These are phyloP conservation scores for Ceratocystis colombiana DNA, from an alignment of 2,329 filamentous ascomycete species.

Conservation along the genomic window DNA sequence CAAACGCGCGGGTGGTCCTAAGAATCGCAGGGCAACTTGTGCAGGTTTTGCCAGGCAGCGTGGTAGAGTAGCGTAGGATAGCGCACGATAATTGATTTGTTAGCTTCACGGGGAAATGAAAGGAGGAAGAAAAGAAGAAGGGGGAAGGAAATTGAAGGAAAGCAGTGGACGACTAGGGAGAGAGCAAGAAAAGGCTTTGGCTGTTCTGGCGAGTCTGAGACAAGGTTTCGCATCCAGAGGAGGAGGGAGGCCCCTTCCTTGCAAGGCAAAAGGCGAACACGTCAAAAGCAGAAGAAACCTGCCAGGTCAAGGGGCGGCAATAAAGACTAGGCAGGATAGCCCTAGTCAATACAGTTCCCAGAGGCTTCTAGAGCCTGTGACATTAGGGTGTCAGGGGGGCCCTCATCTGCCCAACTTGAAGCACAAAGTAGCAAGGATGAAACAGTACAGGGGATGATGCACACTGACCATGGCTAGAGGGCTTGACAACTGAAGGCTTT, in stretches of 20 bases:
- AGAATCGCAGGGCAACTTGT: not conserved
- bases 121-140: constrained; percentile 6
- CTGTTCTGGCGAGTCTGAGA: constrained; percentile 5
- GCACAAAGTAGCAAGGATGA: constrained; percentile 4
- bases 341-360: not conserved
- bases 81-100: not conserved
- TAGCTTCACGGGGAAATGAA: not conserved
- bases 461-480: not conserved
- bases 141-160: constrained; percentile 16
- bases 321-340: not conserved
- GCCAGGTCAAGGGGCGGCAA: not conserved
- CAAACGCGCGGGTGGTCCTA: not conserved
- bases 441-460: constrained; percentile 10
- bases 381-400: not conserved
- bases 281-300: not conserved
- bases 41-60: not conserved
- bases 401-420: not conserved
- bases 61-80: not conserved
- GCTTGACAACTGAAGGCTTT: too few relatives aligned
- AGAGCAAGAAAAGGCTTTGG: constrained; percentile 3
- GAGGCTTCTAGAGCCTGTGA: constrained; percentile 1
- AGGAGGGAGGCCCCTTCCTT: not conserved
- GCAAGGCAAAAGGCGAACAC: not conserved
- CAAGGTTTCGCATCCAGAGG: not conserved
- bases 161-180: not conserved